A percentile compares a stretch with the other conserved stretches of the same genome.
Evolutionary conservation across 768 basidiomycete species (phyloP).

Genomic region (Boletales sp.): DNA sequence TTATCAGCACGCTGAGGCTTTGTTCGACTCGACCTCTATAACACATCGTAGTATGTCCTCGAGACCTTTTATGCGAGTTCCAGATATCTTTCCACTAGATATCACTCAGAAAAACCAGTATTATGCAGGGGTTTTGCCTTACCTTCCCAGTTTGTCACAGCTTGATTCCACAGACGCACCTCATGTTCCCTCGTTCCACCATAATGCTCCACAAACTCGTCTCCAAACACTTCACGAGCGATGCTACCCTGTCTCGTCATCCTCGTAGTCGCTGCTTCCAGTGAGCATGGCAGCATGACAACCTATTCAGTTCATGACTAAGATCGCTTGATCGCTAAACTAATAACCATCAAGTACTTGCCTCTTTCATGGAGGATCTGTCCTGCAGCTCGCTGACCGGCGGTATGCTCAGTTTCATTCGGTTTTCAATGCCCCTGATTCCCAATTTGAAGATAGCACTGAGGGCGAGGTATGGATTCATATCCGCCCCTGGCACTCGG

Average conservation of each 20-base stretch:
- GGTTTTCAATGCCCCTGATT: conserved; percentile 80
- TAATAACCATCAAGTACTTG: conserved; percentile 39
- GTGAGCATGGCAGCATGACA: conserved; percentile 70
- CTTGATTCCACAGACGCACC: conserved; percentile 79
- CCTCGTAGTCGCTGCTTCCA: conserved; percentile 72
- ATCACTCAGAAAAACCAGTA: conserved; percentile 7
- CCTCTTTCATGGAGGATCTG: conserved; percentile 50
- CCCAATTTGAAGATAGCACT: conserved; percentile 87
- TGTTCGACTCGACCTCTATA: not conserved
- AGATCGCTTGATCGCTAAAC: not conserved
- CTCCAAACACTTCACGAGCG: conserved; percentile 84
- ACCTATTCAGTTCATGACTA: conserved; percentile 38
- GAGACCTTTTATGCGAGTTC: conserved; percentile 56
- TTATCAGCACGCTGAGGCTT: not conserved
- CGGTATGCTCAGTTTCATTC: conserved; percentile 60
- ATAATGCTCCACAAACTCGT: conserved; percentile 91
- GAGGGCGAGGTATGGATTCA: conserved; percentile 89
- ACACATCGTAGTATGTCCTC: not conserved
- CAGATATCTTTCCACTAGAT: conserved; percentile 77
- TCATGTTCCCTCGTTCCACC: conserved; percentile 95
- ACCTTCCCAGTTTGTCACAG: conserved; percentile 96
- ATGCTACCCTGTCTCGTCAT: conserved; percentile 80
- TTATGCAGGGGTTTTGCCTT: conserved; percentile 19
- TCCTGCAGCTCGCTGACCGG: conserved; percentile 49
- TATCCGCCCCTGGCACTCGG: conserved; percentile 94